These are phyloP conservation scores for Trifolium subterraneum DNA, from an alignment of 306 rosid genomes.

Conservation along the genomic window DNA sequence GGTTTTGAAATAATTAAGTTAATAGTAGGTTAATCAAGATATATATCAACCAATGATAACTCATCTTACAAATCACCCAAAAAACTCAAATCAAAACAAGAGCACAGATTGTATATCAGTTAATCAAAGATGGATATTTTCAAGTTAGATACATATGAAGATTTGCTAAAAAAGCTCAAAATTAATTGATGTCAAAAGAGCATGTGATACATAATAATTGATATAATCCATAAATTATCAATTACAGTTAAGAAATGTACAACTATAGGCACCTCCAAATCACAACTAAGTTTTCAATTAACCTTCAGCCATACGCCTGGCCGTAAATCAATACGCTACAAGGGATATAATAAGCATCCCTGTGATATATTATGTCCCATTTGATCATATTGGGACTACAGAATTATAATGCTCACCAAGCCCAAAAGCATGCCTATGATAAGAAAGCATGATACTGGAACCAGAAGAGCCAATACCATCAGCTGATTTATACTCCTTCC, in stretches of 20 bases:
- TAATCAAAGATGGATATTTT: not conserved
- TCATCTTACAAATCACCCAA: too few species aligned
- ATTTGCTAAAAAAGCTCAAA: slow-evolving; percentile 19
- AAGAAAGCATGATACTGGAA: slow-evolving; percentile 76
- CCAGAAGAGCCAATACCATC: slow-evolving; percentile 41
- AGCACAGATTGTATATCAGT: too few species aligned
- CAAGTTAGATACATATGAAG: not conserved
- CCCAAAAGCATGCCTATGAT: slow-evolving; percentile 94
- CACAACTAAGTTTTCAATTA: slow-evolving; percentile 37
- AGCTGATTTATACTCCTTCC: slow-evolving; percentile 77
- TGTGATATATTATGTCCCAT: slow-evolving; percentile 32
- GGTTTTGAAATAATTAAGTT: too few species aligned
- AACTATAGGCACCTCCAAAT: slow-evolving; percentile 42
- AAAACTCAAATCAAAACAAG: too few species aligned
- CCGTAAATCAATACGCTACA: slow-evolving; percentile 29
- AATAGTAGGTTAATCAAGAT: too few species aligned
- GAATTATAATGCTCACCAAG: slow-evolving; percentile 96
- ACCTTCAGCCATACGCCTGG: slow-evolving; percentile 43
- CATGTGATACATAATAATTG: slow-evolving; percentile 26
- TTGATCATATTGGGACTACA: slow-evolving; percentile 65
- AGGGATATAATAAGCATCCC: slow-evolving; percentile 42
- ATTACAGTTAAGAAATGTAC: slow-evolving; percentile 48
- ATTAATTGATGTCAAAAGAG: slow-evolving; percentile 29
- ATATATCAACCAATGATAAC: not conserved
- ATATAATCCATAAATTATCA: slow-evolving; percentile 37